These are phyloP conservation scores for Tylopilus intermedius DNA, from an alignment of 768 basidiomycete genomes.

Conservation along the genomic window DNA sequence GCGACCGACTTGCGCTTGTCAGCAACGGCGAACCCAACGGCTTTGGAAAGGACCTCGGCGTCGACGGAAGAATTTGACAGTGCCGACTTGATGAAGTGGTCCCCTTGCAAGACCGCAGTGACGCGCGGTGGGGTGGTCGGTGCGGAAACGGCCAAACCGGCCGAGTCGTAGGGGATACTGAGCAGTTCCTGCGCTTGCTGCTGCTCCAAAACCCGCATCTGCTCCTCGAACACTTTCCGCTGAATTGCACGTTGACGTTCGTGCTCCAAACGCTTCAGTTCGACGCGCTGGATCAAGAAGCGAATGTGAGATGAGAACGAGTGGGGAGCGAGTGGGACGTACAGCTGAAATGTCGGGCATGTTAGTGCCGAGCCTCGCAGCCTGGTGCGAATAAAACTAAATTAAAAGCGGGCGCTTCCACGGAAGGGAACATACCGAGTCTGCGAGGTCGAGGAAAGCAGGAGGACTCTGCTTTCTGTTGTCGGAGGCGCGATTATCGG, in stretches of 20 bases:
- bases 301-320: slow-evolving; percentile 1
- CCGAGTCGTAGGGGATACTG: slow-evolving; percentile 63
- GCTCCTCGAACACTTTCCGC: slow-evolving; percentile 90
- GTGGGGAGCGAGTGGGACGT: slow-evolving; percentile 31
- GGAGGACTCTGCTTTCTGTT: slow-evolving; percentile 84
- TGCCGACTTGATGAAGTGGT: slow-evolving; percentile 39
- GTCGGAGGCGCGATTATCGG: slow-evolving; percentile 66
- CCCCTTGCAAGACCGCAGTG: slow-evolving; percentile 63
- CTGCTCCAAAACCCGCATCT: slow-evolving; percentile 90
- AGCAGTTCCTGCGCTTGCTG: slow-evolving; percentile 86
- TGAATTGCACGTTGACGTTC: slow-evolving; percentile 85
- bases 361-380: slow-evolving; percentile 80
- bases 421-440: slow-evolving; percentile 61
- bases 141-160: slow-evolving; percentile 74
- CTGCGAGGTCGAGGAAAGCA: slow-evolving; percentile 89
- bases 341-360: slow-evolving; percentile 84
- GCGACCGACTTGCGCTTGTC: slow-evolving; percentile 87
- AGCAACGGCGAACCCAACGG: slow-evolving; percentile 57
- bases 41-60: slow-evolving; percentile 59
- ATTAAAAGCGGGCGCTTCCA: slow-evolving; percentile 7
- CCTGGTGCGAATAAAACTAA: slow-evolving; percentile 37
- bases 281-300: slow-evolving; percentile 58
- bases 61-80: slow-evolving; percentile 53
- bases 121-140: slow-evolving; percentile 85
- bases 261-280: slow-evolving; percentile 80